Evolutionary conservation across 768 basidiomycete genomes (phyloP).

Genomic region (Suillus luteus): DNA sequence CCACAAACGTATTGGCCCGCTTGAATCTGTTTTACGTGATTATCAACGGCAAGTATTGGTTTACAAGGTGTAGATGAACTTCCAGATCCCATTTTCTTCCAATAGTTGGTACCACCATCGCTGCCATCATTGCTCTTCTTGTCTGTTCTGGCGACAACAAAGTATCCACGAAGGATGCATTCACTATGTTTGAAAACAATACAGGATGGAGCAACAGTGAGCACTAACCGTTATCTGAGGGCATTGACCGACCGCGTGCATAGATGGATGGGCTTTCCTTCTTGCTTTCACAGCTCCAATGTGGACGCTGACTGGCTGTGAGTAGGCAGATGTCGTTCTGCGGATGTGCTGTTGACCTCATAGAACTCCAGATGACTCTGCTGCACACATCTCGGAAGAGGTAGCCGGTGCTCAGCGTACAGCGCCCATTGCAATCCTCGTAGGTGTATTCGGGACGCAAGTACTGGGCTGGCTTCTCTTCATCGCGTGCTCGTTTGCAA

Average conservation of each 20-base stretch:
- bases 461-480: slow-evolving; percentile 65
- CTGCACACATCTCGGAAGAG: slow-evolving; percentile 76
- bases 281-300: slow-evolving; percentile 73
- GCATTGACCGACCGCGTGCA: slow-evolving; percentile 7
- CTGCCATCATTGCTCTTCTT: slow-evolving; percentile 60
- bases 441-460: slow-evolving; percentile 61
- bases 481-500: slow-evolving; percentile 68
- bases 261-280: slow-evolving; percentile 75
- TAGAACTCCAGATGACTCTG: slow-evolving; percentile 60
- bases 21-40: slow-evolving; percentile 71
- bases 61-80: not conserved
- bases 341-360: slow-evolving; percentile 5
- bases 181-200: slow-evolving; percentile 70
- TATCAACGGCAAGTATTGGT: slow-evolving; percentile 53
- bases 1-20: slow-evolving; percentile 62
- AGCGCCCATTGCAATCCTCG: slow-evolving; percentile 69
- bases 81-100: slow-evolving; percentile 5
- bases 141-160: slow-evolving; percentile 55
- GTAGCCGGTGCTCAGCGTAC: slow-evolving; percentile 61
- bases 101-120: slow-evolving; percentile 63
- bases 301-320: slow-evolving; percentile 81
- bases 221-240: slow-evolving; percentile 19
- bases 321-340: slow-evolving; percentile 24
- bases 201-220: slow-evolving; percentile 66
- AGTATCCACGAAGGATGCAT: slow-evolving; percentile 70